These are phyloP conservation scores for Fraxinus angustifolia DNA, from an alignment of 305 asterid species.

Conservation along the genomic window DNA sequence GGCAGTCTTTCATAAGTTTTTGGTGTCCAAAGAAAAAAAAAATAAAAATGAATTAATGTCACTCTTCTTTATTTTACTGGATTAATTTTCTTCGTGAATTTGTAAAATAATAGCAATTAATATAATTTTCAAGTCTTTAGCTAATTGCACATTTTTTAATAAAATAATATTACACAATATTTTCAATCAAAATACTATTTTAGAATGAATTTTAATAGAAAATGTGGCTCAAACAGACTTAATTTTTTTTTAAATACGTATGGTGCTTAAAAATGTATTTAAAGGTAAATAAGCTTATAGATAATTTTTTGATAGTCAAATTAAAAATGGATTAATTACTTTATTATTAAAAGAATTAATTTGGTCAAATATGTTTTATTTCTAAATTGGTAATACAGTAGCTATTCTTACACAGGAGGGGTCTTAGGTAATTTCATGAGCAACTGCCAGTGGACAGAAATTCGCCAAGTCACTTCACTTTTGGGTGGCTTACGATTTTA, in stretches of 20 bases:
- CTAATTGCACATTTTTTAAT: too few relatives aligned
- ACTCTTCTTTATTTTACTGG: not conserved
- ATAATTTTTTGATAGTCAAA: not conserved
- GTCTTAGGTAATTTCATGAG: conserved; percentile 23
- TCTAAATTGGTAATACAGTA: not conserved
- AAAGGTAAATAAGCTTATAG: not conserved
- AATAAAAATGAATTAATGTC: too few relatives aligned
- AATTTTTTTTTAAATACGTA: too few relatives aligned
- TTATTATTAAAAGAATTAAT: not conserved
- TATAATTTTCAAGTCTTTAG: too few relatives aligned
- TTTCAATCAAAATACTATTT: too few relatives aligned
- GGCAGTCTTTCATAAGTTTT: not conserved
- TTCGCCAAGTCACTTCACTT: conserved; percentile 30
- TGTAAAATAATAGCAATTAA: not conserved
- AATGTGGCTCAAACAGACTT: too few relatives aligned
- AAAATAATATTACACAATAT: too few relatives aligned
- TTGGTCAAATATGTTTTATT: not conserved
- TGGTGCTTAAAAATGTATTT: not conserved
- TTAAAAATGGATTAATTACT: not conserved
- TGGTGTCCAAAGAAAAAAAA: not conserved
- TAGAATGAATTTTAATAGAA: too few relatives aligned
- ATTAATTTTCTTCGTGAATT: too few relatives aligned
- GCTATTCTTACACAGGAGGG: not conserved
- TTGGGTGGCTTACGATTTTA: conserved; percentile 34
- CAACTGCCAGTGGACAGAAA: conserved; percentile 31